These are phyloP conservation scores for Entomortierella parvispora DNA, from an alignment of 192 early-diverging fungal genomes.

Conservation along the genomic window DNA sequence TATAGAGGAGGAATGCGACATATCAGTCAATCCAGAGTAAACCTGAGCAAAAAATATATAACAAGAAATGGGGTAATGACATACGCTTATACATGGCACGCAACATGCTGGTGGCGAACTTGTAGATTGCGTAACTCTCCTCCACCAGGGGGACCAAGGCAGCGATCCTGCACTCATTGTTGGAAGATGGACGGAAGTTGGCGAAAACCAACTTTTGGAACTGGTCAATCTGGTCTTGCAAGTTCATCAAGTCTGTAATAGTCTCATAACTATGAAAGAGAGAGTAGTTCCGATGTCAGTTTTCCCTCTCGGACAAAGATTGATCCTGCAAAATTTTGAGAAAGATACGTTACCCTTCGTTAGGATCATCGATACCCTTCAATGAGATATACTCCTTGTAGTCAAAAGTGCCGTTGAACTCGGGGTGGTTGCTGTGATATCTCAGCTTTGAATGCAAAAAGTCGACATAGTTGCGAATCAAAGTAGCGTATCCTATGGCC, in stretches of 20 bases:
- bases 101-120: constrained; percentile 95
- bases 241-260: constrained; percentile 91
- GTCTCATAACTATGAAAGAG: constrained; percentile 83
- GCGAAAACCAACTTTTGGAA: constrained; percentile 92
- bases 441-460: constrained; percentile 91
- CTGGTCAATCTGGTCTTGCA: constrained; percentile 91
- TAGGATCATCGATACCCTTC: constrained; percentile 95
- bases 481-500: constrained; percentile 72
- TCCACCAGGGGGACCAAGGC: constrained; percentile 97
- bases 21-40: no score
- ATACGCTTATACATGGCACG: constrained; percentile 93
- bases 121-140: constrained; percentile 95
- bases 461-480: constrained; percentile 92
- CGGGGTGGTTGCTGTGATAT: constrained; percentile 90
- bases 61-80: background rate
- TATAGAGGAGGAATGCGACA: background rate
- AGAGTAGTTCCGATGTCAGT: background rate
- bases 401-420: constrained; percentile 95
- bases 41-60: no score
- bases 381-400: constrained; percentile 97
- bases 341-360: constrained; percentile 80
- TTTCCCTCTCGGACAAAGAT: background rate
- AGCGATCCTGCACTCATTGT: constrained; percentile 96
- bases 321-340: no score
- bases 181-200: constrained; percentile 81